Conservation (phyloP, 768 basidiomycete genomes). For the Dentipellis fragilis region DNA sequence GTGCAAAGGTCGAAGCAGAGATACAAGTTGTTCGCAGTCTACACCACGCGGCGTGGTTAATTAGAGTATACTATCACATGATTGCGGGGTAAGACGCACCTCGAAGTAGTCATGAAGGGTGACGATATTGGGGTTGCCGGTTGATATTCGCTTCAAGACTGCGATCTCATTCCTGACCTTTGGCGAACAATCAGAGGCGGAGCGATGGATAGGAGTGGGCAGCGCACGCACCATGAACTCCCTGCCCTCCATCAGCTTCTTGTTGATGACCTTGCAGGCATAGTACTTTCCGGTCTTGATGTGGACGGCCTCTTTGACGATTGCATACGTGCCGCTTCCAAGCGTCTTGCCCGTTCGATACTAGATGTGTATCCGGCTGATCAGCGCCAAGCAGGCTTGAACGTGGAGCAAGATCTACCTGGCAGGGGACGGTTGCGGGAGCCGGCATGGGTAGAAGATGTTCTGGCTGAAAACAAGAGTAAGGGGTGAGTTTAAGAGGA, state of each 20-base stretch:
- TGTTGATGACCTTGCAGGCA: conserved; percentile 99
- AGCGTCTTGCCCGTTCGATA: conserved; percentile 84
- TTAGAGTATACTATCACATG: background rate
- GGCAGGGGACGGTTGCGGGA: conserved; percentile 34
- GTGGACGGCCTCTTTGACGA: conserved; percentile 92
- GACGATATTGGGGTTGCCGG: conserved; percentile 83
- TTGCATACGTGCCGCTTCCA: conserved; percentile 90
- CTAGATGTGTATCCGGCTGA: conserved; percentile 25
- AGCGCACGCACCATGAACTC: conserved; percentile 80
- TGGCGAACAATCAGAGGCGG: background rate
- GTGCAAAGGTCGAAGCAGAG: conserved; percentile 95
- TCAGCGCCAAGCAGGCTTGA: conserved; percentile 1
- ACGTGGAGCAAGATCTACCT: conserved; percentile 22
- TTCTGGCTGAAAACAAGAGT: background rate
- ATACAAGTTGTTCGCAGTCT: conserved; percentile 90
- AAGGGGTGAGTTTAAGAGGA: background rate
- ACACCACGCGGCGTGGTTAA: background rate
- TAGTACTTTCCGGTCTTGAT: conserved; percentile 90
- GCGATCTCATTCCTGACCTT: conserved; percentile 96
- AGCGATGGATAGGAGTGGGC: background rate
- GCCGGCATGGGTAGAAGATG: conserved; percentile 18
- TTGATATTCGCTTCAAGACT: conserved; percentile 88
- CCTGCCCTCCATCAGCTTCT: conserved; percentile 95
- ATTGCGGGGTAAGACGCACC: conserved; percentile 29
- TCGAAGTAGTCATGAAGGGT: conserved; percentile 96